phyloP scores from a whole-genome alignment of 768 basidiomycete genomes.

The Tylopilus vinaceipallidus region DNA sequence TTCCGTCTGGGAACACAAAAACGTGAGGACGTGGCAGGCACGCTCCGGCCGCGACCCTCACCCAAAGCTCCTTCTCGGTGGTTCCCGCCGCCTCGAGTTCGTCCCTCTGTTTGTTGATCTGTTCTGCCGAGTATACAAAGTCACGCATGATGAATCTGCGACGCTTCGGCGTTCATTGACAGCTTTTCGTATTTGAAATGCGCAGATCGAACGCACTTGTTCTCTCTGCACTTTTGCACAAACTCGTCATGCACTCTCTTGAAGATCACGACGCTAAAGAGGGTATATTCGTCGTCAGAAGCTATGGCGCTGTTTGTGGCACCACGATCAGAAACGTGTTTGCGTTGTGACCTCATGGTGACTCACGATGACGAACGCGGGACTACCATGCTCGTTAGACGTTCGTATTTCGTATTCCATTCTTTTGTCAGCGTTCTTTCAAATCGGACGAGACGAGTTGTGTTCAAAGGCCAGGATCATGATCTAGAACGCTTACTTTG shows the following conservation, averaged over 20 bases:
- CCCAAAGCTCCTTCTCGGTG: constrained; percentile 97
- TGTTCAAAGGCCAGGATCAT: constrained; percentile 8
- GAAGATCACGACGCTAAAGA: constrained; percentile 88
- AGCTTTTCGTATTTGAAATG: background rate
- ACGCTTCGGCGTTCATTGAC: constrained; percentile 8
- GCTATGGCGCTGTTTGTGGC: constrained; percentile 55
- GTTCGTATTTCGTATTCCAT: constrained; percentile 89
- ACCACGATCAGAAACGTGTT: constrained; percentile 22
- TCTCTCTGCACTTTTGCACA: constrained; percentile 89
- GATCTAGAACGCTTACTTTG: constrained; percentile 60
- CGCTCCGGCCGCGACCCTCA: constrained; percentile 35
- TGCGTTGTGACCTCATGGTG: constrained; percentile 7
- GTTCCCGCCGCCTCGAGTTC: constrained; percentile 77
- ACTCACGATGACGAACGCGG: constrained; percentile 86
- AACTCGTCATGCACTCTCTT: constrained; percentile 90
- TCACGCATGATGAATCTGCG: constrained; percentile 91
- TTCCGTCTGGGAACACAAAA: constrained; percentile 62
- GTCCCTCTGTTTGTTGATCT: constrained; percentile 73
- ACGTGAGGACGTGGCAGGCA: background rate
- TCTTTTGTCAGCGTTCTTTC: constrained; percentile 76
- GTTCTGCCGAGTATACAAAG: constrained; percentile 84
- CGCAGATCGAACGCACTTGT: constrained; percentile 62
- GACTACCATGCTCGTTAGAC: constrained; percentile 84
- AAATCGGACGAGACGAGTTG: constrained; percentile 17
- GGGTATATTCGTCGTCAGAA: constrained; percentile 84